Percentiles rank a stretch among this genome's conserved stretches.
Evolutionary conservation across 1,284 basidiomycete genomes (phyloP).

Genomic region (Ceratobasidium sp.): DNA sequence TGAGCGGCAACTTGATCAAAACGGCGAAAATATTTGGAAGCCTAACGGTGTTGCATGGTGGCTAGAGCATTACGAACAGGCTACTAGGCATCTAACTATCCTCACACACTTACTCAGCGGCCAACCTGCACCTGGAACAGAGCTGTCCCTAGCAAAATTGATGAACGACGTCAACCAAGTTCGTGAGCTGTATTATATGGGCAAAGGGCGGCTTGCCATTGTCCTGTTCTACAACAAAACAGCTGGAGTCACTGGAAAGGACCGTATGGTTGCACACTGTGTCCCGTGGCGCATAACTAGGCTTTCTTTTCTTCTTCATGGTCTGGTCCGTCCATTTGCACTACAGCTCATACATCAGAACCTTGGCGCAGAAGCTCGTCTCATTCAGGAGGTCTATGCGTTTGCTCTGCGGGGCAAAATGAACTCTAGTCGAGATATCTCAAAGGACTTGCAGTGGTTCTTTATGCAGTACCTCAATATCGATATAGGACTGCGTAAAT

Average conservation of each 20-base stretch:
- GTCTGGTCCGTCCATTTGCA: background rate
- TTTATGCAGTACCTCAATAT: background rate
- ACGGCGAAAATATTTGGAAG: background rate
- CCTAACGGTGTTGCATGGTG: background rate
- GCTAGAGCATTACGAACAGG: background rate
- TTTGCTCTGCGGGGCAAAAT: background rate
- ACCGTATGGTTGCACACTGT: background rate
- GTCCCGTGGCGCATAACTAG: background rate
- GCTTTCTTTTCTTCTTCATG: background rate
- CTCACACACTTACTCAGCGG: background rate
- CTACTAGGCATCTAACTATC: background rate
- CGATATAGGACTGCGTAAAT: background rate
- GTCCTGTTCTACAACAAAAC: conserved; percentile 6
- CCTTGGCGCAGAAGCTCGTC: background rate
- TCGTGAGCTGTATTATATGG: too few species aligned
- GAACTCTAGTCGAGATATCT: background rate
- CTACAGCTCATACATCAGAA: background rate
- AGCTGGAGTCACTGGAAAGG: background rate
- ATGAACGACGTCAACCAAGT: background rate
- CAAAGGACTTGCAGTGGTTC: background rate
- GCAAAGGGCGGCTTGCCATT: background rate
- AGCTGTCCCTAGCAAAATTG: background rate
- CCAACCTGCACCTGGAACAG: background rate
- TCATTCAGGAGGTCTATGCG: background rate
- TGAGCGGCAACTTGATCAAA: background rate